Evolutionary conservation across 495 filamentous ascomycete species (phyloP), one percentile per base, ranked within the genome.

Genomic region (Penicillium cinerascens): DNA sequence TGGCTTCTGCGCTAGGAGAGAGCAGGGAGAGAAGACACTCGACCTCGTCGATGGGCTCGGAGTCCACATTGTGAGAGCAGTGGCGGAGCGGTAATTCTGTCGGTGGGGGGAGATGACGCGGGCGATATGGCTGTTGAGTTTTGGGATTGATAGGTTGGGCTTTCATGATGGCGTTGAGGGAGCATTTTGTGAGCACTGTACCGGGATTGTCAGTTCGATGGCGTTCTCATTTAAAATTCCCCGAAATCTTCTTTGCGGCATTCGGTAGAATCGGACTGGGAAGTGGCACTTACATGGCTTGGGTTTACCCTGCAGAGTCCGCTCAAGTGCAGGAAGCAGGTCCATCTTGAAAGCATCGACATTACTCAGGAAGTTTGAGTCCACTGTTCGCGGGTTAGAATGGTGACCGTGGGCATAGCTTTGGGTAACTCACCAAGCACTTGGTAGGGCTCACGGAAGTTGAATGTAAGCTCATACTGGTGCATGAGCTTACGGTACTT

Each of bases 401-500:
- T 54, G 38, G n/a, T 20, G 33, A 17, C 26, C 39, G 17, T 23
- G 21, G 37, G 16, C 1, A 25, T 4, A 42, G 20, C 35, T 42
- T 27, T 40, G 29, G 45, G 26, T 35, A 44, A 57, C 75, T 44
- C 74, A 88, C 85, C 70, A 33, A 97, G 80, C 16, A 97, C 86
- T 75, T 97, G 92, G 66, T 96, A 97, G 6, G 92, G 90, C 65
- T 91, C 88, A 49, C 92, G 88, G 68, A 96, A 96, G 20, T 86
- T 85, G 57, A 92, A 95, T 42, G 78, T 81, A 54, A 90, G 75
- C 61, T 82, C 82, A 82, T 91, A 97, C 63, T 91, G 84, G 59
- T 88, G 83, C 91, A 99, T 97, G 51, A 97, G 81, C 83, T 95
- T 95, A 64, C 89, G 86, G 72, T 97, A 98, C 67, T 91, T 87